Conservation (phyloP, 768 basidiomycete genomes). For the Mycena galericulata region DNA sequence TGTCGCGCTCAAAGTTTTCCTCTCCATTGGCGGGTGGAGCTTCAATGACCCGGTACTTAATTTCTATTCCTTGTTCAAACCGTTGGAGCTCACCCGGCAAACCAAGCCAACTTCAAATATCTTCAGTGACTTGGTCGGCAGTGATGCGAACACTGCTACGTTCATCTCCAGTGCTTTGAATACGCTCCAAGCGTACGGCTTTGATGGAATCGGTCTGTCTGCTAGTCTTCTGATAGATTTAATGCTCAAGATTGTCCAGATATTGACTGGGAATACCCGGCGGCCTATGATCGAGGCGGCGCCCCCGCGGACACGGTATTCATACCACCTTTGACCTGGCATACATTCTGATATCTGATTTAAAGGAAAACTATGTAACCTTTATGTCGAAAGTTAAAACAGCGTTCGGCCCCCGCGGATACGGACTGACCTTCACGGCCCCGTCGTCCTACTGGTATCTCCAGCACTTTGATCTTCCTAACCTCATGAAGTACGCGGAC, state of each 20-base stretch:
- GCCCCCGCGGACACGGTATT: too few species aligned
- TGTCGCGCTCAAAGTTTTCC: constrained; percentile 39
- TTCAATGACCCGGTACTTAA: constrained; percentile 37
- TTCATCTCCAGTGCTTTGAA: constrained; percentile 36
- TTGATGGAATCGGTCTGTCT: constrained; percentile 42
- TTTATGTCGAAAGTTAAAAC: constrained; percentile 15
- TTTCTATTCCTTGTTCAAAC: not conserved
- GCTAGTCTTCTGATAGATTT: not conserved
- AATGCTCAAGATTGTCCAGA: not conserved
- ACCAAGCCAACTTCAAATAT: constrained; percentile 41
- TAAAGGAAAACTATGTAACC: not conserved
- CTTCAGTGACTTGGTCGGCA: constrained; percentile 38
- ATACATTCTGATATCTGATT: too few species aligned
- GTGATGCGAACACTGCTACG: constrained; percentile 29
- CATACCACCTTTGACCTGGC: too few species aligned
- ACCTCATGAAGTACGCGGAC: not conserved
- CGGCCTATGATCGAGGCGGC: not conserved
- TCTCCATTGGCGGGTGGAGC: constrained; percentile 44
- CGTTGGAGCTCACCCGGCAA: not conserved
- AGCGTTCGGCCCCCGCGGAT: not conserved
- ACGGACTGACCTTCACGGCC: constrained; percentile 14
- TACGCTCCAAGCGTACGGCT: constrained; percentile 40
- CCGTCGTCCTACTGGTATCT: constrained; percentile 19
- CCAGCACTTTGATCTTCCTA: too few species aligned
- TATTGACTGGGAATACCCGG: constrained; percentile 11